Evolutionary conservation across 495 filamentous ascomycete species (phyloP).

Genomic region (Talaromyces nanjingensis): DNA sequence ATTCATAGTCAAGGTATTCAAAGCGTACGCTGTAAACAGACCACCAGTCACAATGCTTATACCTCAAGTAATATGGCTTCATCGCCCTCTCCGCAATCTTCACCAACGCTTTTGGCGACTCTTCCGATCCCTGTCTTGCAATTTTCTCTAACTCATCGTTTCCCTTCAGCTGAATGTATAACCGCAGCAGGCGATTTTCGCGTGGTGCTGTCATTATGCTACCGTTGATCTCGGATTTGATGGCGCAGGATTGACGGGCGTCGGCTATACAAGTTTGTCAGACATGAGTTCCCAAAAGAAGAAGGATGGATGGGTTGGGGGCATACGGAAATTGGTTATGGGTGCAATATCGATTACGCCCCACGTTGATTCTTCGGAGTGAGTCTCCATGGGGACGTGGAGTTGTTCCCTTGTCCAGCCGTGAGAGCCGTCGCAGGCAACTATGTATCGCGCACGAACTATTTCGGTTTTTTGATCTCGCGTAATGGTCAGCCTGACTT

Average conservation of each 20-base stretch:
- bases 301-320: conserved; percentile 4
- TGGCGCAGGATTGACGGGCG: conserved; percentile 54
- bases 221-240: conserved; percentile 50
- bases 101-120: conserved; percentile 9
- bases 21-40: conserved; percentile 16
- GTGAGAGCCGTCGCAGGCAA: conserved; percentile 59
- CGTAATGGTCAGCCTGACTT: not conserved
- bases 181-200: conserved; percentile 55
- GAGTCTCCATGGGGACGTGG: conserved; percentile 49
- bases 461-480: conserved; percentile 43
- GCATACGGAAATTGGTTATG: conserved; percentile 44
- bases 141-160: conserved; percentile 10
- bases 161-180: conserved; percentile 61
- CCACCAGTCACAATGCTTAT: conserved; percentile 22
- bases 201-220: conserved; percentile 61
- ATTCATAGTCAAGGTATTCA: not conserved
- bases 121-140: not conserved
- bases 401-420: conserved; percentile 49
- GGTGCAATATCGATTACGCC: conserved; percentile 48
- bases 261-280: conserved; percentile 31
- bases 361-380: conserved; percentile 55
- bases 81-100: conserved; percentile 13
- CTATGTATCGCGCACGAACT: conserved; percentile 53
- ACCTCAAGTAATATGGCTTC: conserved; percentile 18
- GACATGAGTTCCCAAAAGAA: not conserved